A percentile compares a stretch with the other conserved stretches of the same genome.
phyloP scores from a whole-genome alignment of 768 basidiomycete species.

The Suillus brevipes region DNA sequence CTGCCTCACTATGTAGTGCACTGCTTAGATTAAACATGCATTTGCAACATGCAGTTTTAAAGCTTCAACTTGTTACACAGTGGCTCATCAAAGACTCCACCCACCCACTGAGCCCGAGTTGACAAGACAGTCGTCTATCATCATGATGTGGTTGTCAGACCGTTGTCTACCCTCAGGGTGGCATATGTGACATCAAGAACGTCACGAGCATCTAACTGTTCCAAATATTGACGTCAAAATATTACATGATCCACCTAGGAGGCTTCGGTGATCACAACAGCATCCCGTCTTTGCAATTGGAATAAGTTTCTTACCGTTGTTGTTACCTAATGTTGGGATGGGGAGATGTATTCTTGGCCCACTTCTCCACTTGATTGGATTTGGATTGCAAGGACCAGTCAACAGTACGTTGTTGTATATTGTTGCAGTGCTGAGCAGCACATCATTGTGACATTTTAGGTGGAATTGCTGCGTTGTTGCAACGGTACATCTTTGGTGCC shows the following conservation, averaged over 20 bases:
- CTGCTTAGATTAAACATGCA: neutral
- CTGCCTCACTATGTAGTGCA: too few species aligned
- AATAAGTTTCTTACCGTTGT: neutral
- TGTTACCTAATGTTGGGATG: conserved; percentile 4
- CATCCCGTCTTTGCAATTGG: conserved; percentile 30
- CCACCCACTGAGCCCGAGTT: neutral
- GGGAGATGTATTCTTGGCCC: conserved; percentile 31
- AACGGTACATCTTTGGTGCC: neutral
- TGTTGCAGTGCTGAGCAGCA: neutral
- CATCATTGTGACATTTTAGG: neutral
- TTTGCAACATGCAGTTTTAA: neutral
- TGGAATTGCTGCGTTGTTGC: neutral
- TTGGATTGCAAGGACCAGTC: conserved; percentile 33
- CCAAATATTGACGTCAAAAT: neutral
- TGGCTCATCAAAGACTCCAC: neutral
- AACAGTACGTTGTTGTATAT: conserved; percentile 26
- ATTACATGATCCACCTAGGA: conserved; percentile 23
- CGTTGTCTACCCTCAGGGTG: neutral
- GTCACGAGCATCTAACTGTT: neutral
- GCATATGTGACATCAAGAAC: conserved; percentile 13
- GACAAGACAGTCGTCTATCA: neutral
- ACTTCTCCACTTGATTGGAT: conserved; percentile 37
- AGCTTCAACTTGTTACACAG: neutral
- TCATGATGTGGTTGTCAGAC: too few species aligned
- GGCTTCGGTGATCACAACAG: conserved; percentile 38